These are phyloP conservation scores for Mycena citricolor DNA, from an alignment of 1,284 basidiomycete species.

Conservation along the genomic window DNA sequence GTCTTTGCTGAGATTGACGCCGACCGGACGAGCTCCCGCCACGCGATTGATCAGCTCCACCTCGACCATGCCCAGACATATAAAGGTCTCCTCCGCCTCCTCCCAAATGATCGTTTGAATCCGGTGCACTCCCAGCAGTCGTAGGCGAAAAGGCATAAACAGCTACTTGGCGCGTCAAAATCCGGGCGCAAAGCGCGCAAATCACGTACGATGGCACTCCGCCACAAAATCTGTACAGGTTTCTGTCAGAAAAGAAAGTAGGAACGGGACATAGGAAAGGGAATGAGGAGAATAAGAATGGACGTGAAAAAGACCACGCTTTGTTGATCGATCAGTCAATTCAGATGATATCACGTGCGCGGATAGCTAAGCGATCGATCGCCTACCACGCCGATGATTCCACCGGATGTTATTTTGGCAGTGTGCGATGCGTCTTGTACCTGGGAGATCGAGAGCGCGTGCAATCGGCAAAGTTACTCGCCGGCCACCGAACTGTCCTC, in stretches of 20 bases:
- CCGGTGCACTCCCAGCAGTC: constrained; percentile 1
- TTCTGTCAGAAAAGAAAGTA: constrained; percentile 10
- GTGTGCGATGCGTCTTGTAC: too few relatives aligned
- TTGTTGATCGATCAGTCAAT: too few relatives aligned
- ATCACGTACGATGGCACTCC: neutral
- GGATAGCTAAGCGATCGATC: too few relatives aligned
- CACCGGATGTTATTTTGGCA: too few relatives aligned
- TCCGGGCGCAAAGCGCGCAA: neutral
- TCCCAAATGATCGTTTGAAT: neutral
- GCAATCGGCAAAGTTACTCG: too few relatives aligned
- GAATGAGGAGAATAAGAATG: constrained; percentile 8
- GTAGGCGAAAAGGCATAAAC: constrained; percentile 17
- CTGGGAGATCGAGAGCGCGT: too few relatives aligned
- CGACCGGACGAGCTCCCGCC: constrained; percentile 4
- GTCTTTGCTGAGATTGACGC: constrained; percentile 3
- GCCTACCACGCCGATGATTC: too few relatives aligned
- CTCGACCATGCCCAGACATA: constrained; percentile 16
- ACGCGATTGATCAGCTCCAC: constrained; percentile 11
- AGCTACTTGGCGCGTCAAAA: constrained; percentile 5
- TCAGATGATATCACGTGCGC: too few relatives aligned
- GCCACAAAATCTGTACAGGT: constrained; percentile 1
- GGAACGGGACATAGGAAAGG: constrained; percentile 17
- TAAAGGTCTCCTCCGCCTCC: constrained; percentile 6
- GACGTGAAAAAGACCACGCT: constrained; percentile 6
- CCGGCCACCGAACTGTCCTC: too few relatives aligned